These are phyloP conservation scores for Puccinia sorghi DNA, from an alignment of 1,284 basidiomycete species.

Conservation along the genomic window DNA sequence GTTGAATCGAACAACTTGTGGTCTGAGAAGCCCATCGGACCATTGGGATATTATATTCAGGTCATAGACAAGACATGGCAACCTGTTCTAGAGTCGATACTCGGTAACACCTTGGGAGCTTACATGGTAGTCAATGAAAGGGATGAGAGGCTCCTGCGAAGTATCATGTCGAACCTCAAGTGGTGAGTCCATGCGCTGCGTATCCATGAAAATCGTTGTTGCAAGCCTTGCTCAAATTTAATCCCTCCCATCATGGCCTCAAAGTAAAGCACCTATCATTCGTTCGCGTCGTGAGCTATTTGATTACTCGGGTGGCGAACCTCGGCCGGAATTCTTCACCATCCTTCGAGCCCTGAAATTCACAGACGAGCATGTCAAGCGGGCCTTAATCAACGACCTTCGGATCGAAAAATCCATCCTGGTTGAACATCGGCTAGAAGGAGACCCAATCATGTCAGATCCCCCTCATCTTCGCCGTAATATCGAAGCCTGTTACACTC, in stretches of 20 bases:
- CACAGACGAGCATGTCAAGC: constrained; percentile 42
- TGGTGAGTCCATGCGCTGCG: too few relatives aligned
- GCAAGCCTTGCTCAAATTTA: not conserved
- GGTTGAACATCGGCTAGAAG: constrained; percentile 40
- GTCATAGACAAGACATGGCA: constrained; percentile 64
- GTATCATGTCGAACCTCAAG: too few relatives aligned
- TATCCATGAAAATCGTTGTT: too few relatives aligned
- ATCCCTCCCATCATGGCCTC: constrained; percentile 15
- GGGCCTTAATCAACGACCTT: constrained; percentile 45
- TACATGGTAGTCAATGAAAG: constrained; percentile 75
- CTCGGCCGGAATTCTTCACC: constrained; percentile 53
- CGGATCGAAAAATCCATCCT: constrained; percentile 39
- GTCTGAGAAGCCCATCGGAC: constrained; percentile 72
- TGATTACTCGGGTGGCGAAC: constrained; percentile 57
- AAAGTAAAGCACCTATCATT: constrained; percentile 53
- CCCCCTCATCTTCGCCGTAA: constrained; percentile 51
- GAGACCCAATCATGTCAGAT: constrained; percentile 29
- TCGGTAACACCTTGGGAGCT: constrained; percentile 68
- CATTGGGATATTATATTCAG: constrained; percentile 77
- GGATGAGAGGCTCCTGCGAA: constrained; percentile 69
- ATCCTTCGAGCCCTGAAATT: constrained; percentile 56
- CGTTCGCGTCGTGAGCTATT: constrained; percentile 54
- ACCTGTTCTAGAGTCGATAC: constrained; percentile 68
- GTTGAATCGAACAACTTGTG: constrained; percentile 51
- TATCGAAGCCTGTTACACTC: constrained; percentile 56